Conservation (phyloP, 352 stramenopile genomes). For the Phytopythium montanum region DNA sequence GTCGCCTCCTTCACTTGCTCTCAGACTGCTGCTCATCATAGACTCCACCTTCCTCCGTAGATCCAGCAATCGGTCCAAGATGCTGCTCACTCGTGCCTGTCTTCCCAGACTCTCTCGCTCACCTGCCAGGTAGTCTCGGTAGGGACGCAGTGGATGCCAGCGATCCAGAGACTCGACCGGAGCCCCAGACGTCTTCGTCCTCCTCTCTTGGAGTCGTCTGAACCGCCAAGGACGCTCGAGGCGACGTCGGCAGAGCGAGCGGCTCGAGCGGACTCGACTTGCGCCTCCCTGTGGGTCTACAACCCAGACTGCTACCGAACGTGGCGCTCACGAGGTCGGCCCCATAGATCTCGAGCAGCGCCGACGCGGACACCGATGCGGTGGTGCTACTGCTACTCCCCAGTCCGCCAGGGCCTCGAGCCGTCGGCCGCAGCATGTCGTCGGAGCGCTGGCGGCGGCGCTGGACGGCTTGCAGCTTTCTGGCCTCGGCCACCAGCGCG, state of each 20-base stretch:
- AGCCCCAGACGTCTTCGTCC: not conserved
- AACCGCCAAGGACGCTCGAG: not conserved
- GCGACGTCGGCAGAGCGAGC: not conserved
- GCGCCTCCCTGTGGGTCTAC: constrained; percentile 11
- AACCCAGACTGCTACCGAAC: constrained; percentile 10
- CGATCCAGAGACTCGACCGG: not conserved
- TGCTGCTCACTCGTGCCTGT: not conserved
- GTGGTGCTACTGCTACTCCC: constrained; percentile 20
- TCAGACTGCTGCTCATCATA: not conserved
- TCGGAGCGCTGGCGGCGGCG: constrained; percentile 14
- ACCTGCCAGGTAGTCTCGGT: constrained; percentile 3
- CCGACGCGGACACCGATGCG: constrained; percentile 9
- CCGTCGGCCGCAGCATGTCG: constrained; percentile 4
- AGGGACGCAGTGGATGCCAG: not conserved
- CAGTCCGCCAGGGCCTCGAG: constrained; percentile 1
- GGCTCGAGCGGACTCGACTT: not conserved
- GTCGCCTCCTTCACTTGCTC: not conserved
- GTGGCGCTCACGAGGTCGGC: constrained; percentile 49
- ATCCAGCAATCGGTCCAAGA: not conserved
- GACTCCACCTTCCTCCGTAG: not conserved
- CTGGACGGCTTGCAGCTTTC: constrained; percentile 16
- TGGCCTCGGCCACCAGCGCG: constrained; percentile 24
- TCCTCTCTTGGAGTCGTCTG: not conserved
- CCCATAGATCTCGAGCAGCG: constrained; percentile 59
- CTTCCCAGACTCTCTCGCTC: not conserved